Evolutionary conservation across 176 grass and related monocot species (phyloP), one percentile per base, ranked within the genome.

Genomic region (Eleusine indica): DNA sequence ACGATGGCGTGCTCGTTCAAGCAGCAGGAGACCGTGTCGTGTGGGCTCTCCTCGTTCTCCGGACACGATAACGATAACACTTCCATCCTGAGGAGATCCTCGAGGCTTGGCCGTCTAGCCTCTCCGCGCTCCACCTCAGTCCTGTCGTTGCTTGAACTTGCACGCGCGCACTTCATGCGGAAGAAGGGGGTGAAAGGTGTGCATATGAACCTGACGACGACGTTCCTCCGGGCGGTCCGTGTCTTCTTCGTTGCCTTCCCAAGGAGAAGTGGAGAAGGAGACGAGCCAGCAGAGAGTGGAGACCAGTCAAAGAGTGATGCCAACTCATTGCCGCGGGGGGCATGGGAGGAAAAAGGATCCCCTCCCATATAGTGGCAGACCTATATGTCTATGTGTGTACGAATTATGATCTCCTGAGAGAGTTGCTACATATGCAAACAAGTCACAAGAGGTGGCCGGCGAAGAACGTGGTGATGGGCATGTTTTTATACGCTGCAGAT

Each of bases 1-100:
- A 66, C 43, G 44, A 64, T 6, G 35, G 74, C 32, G 76, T n/a
- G 79, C n/a, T 66, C 19, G 21, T 47, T 68, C 37, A 21, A 35
- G 37, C 37, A 75, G 72, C 28, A 14, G 62, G 62, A 9, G 60
- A 19, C 49, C 51, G 21, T 54, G 9, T 37, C 19, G 14, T 12
- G 46, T 4, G 12, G 25, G 25, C 25, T 25, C 25, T 25, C 39
- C 47, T 60, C 30, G 6, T 18, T 18, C 9, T 63, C 40, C 9
- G 30, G 38, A 16, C 39, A 29, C 2, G 65, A 1, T 6, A 63
- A 21, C 32, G 81, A 2, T 40, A 82, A 2, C 54, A 43, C 11
- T 32, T 89, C 83, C 65, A 85, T 81, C 78, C 18, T 65, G 0
- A 89, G 66, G 9, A 89, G 87, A 54, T 89, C 78, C 83, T 85